These are phyloP conservation scores for Phylloporus scabripes DNA, from an alignment of 768 basidiomycete genomes.

Conservation along the genomic window DNA sequence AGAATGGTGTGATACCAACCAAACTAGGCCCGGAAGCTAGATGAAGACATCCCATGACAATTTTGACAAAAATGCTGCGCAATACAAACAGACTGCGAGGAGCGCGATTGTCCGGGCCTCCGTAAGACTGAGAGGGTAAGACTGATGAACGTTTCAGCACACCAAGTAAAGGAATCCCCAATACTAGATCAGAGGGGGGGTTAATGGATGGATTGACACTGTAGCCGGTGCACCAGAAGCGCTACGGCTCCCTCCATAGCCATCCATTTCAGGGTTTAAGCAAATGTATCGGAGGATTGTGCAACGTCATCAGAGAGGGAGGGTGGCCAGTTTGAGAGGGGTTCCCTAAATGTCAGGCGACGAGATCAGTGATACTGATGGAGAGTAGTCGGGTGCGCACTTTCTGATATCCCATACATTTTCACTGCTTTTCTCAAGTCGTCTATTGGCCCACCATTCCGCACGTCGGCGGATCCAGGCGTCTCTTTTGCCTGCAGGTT, in stretches of 20 bases:
- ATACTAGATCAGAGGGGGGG: not conserved
- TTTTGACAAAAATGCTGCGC: not conserved
- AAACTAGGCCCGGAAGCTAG: not conserved
- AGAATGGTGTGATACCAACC: not conserved
- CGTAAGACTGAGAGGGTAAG: not conserved
- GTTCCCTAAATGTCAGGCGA: slow-evolving; percentile 13
- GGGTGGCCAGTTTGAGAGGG: slow-evolving; percentile 27
- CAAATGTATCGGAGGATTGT: slow-evolving; percentile 20
- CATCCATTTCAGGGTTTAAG: slow-evolving; percentile 3
- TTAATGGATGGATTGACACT: not conserved
- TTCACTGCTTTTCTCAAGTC: slow-evolving; percentile 80
- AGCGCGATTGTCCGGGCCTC: too few relatives aligned
- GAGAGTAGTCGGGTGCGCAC: slow-evolving; percentile 43
- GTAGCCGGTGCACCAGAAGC: not conserved
- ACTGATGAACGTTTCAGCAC: not conserved
- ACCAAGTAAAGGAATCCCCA: not conserved
- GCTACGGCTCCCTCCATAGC: not conserved
- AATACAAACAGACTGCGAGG: not conserved
- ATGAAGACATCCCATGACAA: not conserved
- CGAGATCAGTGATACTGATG: slow-evolving; percentile 1
- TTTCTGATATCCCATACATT: slow-evolving; percentile 88
- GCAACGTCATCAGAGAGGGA: slow-evolving; percentile 16
- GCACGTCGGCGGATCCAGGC: slow-evolving; percentile 84
- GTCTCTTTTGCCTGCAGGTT: slow-evolving; percentile 70
- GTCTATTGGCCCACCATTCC: slow-evolving; percentile 88